Conservation (phyloP, 2,329 filamentous ascomycete genomes). For the Beauveria varroae region DNA sequence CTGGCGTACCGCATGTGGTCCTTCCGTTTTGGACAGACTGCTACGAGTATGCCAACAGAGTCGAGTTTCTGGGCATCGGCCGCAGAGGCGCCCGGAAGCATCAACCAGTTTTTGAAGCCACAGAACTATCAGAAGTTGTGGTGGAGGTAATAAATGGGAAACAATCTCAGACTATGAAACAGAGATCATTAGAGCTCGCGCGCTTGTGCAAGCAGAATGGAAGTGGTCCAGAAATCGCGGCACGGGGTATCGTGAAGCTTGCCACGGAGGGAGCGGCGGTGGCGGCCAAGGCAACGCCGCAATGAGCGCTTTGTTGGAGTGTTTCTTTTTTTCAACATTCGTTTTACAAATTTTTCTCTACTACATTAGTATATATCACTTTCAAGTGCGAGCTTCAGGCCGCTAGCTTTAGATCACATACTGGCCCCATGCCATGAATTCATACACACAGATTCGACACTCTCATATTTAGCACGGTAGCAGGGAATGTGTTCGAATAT, state of each 20-base stretch:
- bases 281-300: background rate
- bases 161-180: constrained; percentile 7
- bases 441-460: too few species aligned
- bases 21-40: constrained; percentile 38
- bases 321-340: background rate
- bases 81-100: constrained; percentile 18
- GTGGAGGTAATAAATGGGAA: constrained; percentile 15
- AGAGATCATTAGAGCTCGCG: constrained; percentile 11
- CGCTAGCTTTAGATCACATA: too few species aligned
- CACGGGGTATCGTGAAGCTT: constrained; percentile 9
- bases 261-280: background rate
- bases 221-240: constrained; percentile 21
- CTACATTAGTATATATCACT: background rate
- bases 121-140: constrained; percentile 16
- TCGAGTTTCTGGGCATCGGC: constrained; percentile 36
- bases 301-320: background rate
- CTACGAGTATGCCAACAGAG: constrained; percentile 38
- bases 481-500: too few species aligned
- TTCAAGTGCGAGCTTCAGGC: background rate
- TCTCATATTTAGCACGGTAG: too few species aligned
- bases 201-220: constrained; percentile 12
- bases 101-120: constrained; percentile 19
- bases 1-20: constrained; percentile 37
- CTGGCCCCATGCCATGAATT: too few species aligned
- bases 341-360: background rate